Evolutionary conservation across 139 green algal species (phyloP), one percentile per base, ranked within the genome.

Genomic region (Chlamydomonas eustigma): DNA sequence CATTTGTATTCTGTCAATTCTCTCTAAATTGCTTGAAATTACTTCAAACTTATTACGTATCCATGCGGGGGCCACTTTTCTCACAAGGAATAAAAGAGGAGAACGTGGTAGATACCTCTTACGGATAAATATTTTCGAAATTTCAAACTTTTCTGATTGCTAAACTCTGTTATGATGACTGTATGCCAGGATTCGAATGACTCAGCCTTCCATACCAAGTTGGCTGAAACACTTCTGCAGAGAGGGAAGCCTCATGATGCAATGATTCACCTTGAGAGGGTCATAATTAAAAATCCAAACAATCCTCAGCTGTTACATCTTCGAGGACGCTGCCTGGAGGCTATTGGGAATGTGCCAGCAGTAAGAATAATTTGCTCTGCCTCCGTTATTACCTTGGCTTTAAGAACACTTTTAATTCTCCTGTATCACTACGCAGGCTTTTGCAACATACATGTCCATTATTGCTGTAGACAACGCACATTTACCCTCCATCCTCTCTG

Each of bases 361-460:
- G 52, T 68, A n/a, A 31, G 4, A 73, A 33, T 38, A 39, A 37
- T 8, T 4, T 25, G 12, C 25, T 38, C 6, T 28, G 38, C 37
- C 38, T 63, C 3, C 37, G 28, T 33, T 30, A 12, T 22, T 50
- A 76, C 8, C 30, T 25, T 44, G 30, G 33, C 44, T 50, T 22
- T 35, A 8, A 24, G 32, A 33, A 44, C 66, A 51, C 22, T 22
- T 32, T 18, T 37, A 33, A 4, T 33, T 39, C 8, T 12, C 65
- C 31, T 4, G 4, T 31, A 25, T 44, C 4, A n/a, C 4, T 4
- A 75, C 24, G 33, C 71, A 39, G 87, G 91, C 91, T 0, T 89
- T 93, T 51, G 85, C 87, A 1, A 83, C 76, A 25, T 92, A 88
- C 86, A 85, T 86, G 50, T 88, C 82, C 3, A 86, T 78, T 0